Evolutionary conservation across 1,284 basidiomycete species (phyloP), one percentile per base, ranked within the genome.

Genomic region (Ganoderma boninense): DNA sequence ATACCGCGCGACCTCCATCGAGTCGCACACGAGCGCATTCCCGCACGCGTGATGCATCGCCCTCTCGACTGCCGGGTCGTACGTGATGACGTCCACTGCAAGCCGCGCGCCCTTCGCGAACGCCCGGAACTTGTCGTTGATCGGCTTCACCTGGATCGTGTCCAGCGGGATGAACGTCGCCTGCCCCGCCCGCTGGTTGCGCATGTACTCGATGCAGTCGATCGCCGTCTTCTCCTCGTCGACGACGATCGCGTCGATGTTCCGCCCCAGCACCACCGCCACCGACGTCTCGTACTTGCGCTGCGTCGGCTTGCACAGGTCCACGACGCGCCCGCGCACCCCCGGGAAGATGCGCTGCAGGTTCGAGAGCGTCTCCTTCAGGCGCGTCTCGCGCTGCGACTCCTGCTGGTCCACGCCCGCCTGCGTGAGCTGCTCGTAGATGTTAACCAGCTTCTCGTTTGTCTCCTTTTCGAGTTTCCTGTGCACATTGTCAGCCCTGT

Each of bases 81-180:
- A 97, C 75, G 96, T 91, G 70, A 98, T 95, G 26, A 98, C 94
- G 78, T 99, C 98, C 29, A 99, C 93, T 0, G 97, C 98, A 1
- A 99, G 87, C 62, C 97, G 87, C 3, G 97, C 96, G 0, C 97
- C 97, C 74, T 94, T 94, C 10, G 94, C 94, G 76, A 98, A 95
- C 23, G 94, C 94, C 44, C 98, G 92, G 80, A 96, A 95, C 79
- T 96, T 97, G 83, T 99, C 98, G 74, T 97, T 97, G 74, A 97
- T 88, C 1, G 96, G 92, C 80, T 97, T 98, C 62, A 94, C 92
- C 78, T 97, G 95, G 74, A 99, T 97, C 1, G 95, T 97, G 80
- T 99, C 97, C 14, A 99, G 91, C 0, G 98, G 98, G 64, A 99
- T 93, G 84, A 99, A 99, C 0, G 97, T 99, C 8, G 97, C 97